Conservation (phyloP, 2,329 filamentous ascomycete species). For the Ophiostoma quercus region DNA sequence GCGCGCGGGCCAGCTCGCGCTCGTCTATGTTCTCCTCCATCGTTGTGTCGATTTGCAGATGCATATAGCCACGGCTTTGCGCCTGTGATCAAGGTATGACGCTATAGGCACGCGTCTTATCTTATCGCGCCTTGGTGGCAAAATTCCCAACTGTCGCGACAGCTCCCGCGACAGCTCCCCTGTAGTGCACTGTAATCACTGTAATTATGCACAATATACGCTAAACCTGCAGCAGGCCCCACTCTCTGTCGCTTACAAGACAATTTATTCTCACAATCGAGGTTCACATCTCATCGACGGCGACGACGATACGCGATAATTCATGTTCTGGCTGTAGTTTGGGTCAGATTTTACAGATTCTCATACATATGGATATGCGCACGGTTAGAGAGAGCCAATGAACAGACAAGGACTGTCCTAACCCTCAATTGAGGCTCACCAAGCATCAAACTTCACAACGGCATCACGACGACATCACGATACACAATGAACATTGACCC, state of each 20-base stretch:
- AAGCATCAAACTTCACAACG: neutral
- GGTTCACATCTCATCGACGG: neutral
- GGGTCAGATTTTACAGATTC: neutral
- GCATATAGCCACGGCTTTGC: no score
- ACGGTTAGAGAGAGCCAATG: neutral
- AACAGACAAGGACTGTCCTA: neutral
- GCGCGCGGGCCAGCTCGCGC: conserved; percentile 26
- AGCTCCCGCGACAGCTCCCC: neutral
- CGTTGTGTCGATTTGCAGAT: no score
- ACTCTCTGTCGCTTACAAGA: conserved; percentile 7
- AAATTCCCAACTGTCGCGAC: neutral
- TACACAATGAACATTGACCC: conserved; percentile 3
- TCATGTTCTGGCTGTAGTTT: neutral
- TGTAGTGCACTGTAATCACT: neutral
- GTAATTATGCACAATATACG: neutral
- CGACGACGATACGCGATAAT: neutral
- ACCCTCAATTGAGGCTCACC: neutral
- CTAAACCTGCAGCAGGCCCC: neutral
- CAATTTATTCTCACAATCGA: conserved; percentile 2
- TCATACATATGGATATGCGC: neutral
- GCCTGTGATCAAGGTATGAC: neutral
- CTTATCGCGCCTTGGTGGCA: conserved; percentile 10
- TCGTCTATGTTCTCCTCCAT: conserved; percentile 23
- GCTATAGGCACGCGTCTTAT: neutral
- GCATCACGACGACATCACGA: neutral